phyloP scores from a whole-genome alignment of 2,329 filamentous ascomycete species.

The Saccharata proteae region DNA sequence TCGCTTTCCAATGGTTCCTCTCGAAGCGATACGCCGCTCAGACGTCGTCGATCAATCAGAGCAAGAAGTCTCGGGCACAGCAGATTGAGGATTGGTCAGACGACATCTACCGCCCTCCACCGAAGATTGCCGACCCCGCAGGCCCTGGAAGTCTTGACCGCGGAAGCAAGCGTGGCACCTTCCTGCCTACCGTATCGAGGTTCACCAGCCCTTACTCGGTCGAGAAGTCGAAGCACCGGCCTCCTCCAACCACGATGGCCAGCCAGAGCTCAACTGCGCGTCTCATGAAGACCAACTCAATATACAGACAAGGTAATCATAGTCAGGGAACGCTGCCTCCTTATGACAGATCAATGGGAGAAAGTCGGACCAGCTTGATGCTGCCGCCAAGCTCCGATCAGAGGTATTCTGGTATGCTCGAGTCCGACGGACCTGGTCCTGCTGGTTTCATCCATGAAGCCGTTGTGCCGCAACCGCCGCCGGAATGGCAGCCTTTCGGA shows the following conservation, averaged over 20 bases:
- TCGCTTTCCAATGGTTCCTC: slow-evolving; percentile 95
- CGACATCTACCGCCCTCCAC: slow-evolving; percentile 88
- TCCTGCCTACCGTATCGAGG: slow-evolving; percentile 85
- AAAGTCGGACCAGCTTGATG: slow-evolving; percentile 31
- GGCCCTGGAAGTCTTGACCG: slow-evolving; percentile 51
- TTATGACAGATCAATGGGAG: slow-evolving; percentile 21
- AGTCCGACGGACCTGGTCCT: slow-evolving; percentile 63
- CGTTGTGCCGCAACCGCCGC: slow-evolving; percentile 89
- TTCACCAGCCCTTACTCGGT: slow-evolving; percentile 84
- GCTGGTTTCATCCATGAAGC: slow-evolving; percentile 93
- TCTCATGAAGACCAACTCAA: slow-evolving; percentile 52
- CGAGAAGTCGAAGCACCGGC: slow-evolving; percentile 42
- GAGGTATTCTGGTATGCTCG: slow-evolving; percentile 43
- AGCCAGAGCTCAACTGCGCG: slow-evolving; percentile 70
- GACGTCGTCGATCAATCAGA: slow-evolving; percentile 69
- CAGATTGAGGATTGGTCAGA: slow-evolving; percentile 98
- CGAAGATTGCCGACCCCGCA: slow-evolving; percentile 61
- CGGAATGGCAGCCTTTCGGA: slow-evolving; percentile 95
- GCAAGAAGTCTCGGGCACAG: slow-evolving; percentile 72
- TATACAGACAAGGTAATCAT: slow-evolving; percentile 53
- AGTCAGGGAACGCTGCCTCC: slow-evolving; percentile 47
- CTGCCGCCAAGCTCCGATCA: slow-evolving; percentile 30
- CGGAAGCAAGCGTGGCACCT: slow-evolving; percentile 70
- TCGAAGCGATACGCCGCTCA: slow-evolving; percentile 71
- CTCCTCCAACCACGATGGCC: slow-evolving; percentile 82